A percentile compares a stretch with the other conserved stretches of the same genome.
Conservation (phyloP, 2,329 filamentous ascomycete species). For the Clathrospora elynae region DNA sequence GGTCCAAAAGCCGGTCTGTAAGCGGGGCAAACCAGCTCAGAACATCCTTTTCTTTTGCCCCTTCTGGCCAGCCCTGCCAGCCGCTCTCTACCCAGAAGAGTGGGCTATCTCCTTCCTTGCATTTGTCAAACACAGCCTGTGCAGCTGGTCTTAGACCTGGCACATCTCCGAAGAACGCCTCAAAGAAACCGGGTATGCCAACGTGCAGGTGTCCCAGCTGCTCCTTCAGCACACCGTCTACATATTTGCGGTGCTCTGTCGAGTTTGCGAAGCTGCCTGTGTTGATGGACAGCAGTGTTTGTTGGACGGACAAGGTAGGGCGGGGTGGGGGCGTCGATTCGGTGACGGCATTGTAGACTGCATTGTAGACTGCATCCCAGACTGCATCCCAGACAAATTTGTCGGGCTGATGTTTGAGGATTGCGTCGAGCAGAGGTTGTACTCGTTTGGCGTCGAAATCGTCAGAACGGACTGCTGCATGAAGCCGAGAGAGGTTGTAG, state of each 20-base stretch:
- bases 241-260: conserved; percentile 19
- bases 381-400: conserved; percentile 34
- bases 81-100: conserved; percentile 24
- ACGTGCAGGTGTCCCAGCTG: conserved; percentile 22
- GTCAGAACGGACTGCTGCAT: conserved; percentile 1
- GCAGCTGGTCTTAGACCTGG: conserved; percentile 12
- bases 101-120: conserved; percentile 24
- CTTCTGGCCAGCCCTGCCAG: conserved; percentile 25
- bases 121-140: conserved; percentile 23
- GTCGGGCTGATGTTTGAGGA: conserved; percentile 11
- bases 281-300: conserved; percentile 32
- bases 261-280: conserved; percentile 25
- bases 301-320: conserved; percentile 27
- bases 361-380: conserved; percentile 30
- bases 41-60: conserved; percentile 24
- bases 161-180: conserved; percentile 25
- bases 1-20: conserved; percentile 20
- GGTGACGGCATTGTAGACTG: conserved; percentile 26
- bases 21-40: conserved; percentile 23
- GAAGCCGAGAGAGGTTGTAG: not conserved
- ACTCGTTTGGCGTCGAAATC: conserved; percentile 10
- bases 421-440: conserved; percentile 3
- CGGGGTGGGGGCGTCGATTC: conserved; percentile 45
- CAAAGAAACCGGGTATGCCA: conserved; percentile 26
- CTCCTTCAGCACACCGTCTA: conserved; percentile 22